Evolutionary conservation across 106 monocot species (phyloP), one percentile per base, ranked within the genome.

Genomic region (Dendrobium catenatum): DNA sequence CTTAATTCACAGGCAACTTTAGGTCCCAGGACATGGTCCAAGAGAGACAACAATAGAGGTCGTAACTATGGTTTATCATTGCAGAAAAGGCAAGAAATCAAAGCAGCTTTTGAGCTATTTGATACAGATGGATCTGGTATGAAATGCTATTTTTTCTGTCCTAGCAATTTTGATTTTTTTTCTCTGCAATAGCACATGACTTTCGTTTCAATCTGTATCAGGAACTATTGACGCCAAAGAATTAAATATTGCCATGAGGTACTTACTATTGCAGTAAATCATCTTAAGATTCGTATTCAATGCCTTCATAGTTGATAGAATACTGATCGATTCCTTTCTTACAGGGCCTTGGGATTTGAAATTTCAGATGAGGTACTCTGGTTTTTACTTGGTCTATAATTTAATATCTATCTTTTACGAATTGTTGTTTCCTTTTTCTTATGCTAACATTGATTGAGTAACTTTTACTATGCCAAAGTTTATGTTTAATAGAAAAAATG

Each of bases 291-390:
- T 4, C 15, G 15, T 37, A 70, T 31, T 29, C 8, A 31, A 70
- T 61, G 54, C 6, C 20, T 22, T 37, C 15, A 70, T 3, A 33
- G 1, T 70, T 74, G 11, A n/a, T 26, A 43, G 10, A 26, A 27
- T 16, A 26, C 44, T 81, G 42, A 55, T 47, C 51, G 10, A 75
- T 11, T 31, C 9, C 67, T 70, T 86, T 29, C 74, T 79, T 91
- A 68, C 89, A 97, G 96, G 89, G 96, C 96, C n/a, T 84, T 97
- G 81, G 96, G 96, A 19, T 94, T 97, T 87, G 96, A 97, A 82
- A 86, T 94, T 85, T 89, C 89, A 16, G 89, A 87, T 80, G 90
- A 94, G 92, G 96, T 97, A 78, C 19, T 15, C 51, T 51, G 72
- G 13, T 37, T 64, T 40, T 72, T 11, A 72, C 27, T 37, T 37